Base-by-base conservation (phyloP, 139 green algal species). In the Tetraselmis striata region DNA sequence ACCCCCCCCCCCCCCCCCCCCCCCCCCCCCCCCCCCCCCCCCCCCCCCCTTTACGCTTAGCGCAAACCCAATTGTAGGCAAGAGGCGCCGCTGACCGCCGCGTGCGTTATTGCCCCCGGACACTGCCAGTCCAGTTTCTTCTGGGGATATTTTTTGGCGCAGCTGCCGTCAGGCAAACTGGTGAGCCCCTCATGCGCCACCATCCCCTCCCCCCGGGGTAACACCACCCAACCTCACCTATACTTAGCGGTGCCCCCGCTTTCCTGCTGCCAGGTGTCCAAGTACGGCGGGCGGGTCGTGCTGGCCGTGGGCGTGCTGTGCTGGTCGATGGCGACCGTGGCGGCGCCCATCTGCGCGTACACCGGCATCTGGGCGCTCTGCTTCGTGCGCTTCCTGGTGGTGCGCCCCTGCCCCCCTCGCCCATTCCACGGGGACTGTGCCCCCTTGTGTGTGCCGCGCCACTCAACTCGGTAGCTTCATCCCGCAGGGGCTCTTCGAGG, bases 261-360 rank as follows among this genome's bases (percentile, higher is more conserved):
- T 80, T 80, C 2, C 29, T 25, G 2, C 23, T 22, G 23, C 18
- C 27, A 31, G 77, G 77, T 28, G 77, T 80, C 77, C 24, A 59
- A 32, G 23, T 80, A 28, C 32, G 77, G 77, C 32, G 31, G 45
- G 45, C 45, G 45, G 45, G 45, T 67, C 11, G 95, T 98, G 82
- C 90, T 98, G 31, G 81, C 92, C n/a, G 91, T 88, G 0, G 96
- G 96, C 29, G 96, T 99, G 26, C 83, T 91, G 5, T 81, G 98
- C 1, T 99, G 96, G 96, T 96, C 90, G 2, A 85, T 98, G 31
- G 96, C 45, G 11, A 67, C 45, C 45, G 11, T 67, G 18, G 5
- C 45, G 5, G 45, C 45, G 11, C 45, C 45, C 11, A 5, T 67
- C 45, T 67, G 45, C 45, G 45, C 45, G 11, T 67, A 67, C 45